These are phyloP conservation scores for Umbelopsis sp. DNA, from an alignment of 371 early-diverging fungal genomes.

Conservation along the genomic window DNA sequence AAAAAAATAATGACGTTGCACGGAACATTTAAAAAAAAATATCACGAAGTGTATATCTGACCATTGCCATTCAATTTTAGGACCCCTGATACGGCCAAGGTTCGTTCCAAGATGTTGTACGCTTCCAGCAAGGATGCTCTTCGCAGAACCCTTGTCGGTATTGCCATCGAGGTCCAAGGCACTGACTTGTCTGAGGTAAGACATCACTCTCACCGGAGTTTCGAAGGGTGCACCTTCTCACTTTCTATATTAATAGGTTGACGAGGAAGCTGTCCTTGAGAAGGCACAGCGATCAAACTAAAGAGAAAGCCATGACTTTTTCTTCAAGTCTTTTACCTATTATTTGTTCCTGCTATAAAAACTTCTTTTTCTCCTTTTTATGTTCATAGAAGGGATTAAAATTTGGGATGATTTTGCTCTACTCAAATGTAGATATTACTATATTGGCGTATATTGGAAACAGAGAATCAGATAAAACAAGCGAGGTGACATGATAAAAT, in stretches of 20 bases:
- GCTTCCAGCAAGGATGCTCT: conserved; percentile 87
- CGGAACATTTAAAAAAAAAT: background rate
- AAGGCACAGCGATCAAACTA: conserved; percentile 61
- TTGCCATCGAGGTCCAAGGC: conserved; percentile 84
- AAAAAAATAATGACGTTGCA: conserved; percentile 9
- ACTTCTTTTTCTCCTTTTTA: background rate
- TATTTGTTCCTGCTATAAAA: conserved; percentile 7
- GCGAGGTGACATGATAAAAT: no score
- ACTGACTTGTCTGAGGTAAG: conserved; percentile 73
- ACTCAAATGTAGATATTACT: no score
- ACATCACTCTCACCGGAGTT: background rate
- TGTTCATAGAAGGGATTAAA: conserved; percentile 2
- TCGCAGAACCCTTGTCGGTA: conserved; percentile 75
- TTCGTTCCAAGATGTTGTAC: conserved; percentile 92
- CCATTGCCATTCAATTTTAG: conserved; percentile 37
- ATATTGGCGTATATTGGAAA: no score
- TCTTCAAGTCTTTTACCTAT: background rate
- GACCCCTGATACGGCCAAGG: conserved; percentile 81
- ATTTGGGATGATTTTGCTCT: background rate
- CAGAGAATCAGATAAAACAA: no score
- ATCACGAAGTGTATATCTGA: background rate
- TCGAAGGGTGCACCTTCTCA: background rate
- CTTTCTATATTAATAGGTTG: conserved; percentile 54
- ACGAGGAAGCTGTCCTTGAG: conserved; percentile 75
- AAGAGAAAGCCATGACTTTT: conserved; percentile 17